phyloP scores from a whole-genome alignment of 306 rosid genomes.

The Lupinus albus region DNA sequence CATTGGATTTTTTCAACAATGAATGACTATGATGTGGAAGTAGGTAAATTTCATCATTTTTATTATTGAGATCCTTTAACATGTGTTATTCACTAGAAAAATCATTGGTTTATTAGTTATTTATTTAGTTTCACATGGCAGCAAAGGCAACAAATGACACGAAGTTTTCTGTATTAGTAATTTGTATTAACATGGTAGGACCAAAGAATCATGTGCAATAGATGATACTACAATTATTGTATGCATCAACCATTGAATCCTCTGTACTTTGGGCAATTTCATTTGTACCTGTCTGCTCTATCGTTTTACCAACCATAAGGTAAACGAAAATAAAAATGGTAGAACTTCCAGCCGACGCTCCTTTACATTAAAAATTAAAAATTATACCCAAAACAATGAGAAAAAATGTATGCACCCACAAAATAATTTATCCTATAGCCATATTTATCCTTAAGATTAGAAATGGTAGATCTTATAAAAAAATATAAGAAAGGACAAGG shows the following conservation, averaged over 20 bases:
- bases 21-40: too few species aligned
- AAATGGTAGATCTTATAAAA: not conserved
- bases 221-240: slow-evolving; percentile 19
- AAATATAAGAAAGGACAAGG: not conserved
- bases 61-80: too few species aligned
- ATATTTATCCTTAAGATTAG: slow-evolving; percentile 5
- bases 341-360: too few species aligned
- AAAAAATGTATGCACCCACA: too few species aligned
- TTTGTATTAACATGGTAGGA: slow-evolving; percentile 27
- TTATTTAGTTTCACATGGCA: slow-evolving; percentile 36
- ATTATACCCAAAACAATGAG: too few species aligned
- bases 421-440: not conserved
- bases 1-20: too few species aligned
- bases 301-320: too few species aligned
- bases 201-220: slow-evolving; percentile 24
- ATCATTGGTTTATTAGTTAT: not conserved
- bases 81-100: too few species aligned
- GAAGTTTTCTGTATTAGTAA: slow-evolving; percentile 8
- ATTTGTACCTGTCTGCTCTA: not conserved
- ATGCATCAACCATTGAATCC: not conserved
- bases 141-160: slow-evolving; percentile 24
- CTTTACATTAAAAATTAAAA: too few species aligned
- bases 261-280: not conserved
- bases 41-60: too few species aligned
- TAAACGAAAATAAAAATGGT: too few species aligned